Evolutionary conservation across 345 rosid genomes (phyloP), one percentile per base, ranked within the genome.

Genomic region (Euclidium syriacum): DNA sequence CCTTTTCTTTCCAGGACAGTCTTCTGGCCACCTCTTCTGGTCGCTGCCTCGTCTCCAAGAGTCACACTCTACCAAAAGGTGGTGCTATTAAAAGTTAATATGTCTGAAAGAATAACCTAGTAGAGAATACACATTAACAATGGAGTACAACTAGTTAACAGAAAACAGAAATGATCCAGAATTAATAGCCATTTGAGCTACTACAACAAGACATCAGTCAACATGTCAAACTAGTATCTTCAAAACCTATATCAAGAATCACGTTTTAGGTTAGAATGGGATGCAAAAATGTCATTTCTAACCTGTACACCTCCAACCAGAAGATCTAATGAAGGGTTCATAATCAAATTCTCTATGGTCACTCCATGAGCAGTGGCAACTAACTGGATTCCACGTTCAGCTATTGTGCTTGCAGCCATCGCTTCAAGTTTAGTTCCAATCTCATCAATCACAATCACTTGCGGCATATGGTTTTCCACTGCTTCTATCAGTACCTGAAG

Each of bases 371-470:
- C 92, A 50, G 95, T 86, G 25, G 96, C 98, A 54, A 91, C 98
- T 43, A 91, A 78, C 78, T 91, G 95, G 68, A 91, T 88, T 58
- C 96, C 98, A 58, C 95, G 92, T 60, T 91, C 96, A 61, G 96
- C 95, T 69, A 91, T 91, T 8, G 98, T 88, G 71, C 96, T 83
- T 62, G 88, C 98, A 64, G 98, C 98, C 65, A 88, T 65, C 7
- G 92, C 96, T 80, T 91, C 96, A 64, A 88, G 98, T 77, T 85
- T 88, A 74, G 96, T 91, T 40, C 95, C 90, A 73, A 88, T 86
- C 78, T 88, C 98, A 86, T 91, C 96, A 58, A 88, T 91, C 72
- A 88, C 95, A 61, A 84, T 83, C 65, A 88, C 96, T 83, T 88
- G 95, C 4, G 95, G 98, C 95, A 91, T 88, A 62, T 91, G 98